Conservation (phyloP, 208 protist genomes). For the Acanthamoeba rhysodes region DNA sequence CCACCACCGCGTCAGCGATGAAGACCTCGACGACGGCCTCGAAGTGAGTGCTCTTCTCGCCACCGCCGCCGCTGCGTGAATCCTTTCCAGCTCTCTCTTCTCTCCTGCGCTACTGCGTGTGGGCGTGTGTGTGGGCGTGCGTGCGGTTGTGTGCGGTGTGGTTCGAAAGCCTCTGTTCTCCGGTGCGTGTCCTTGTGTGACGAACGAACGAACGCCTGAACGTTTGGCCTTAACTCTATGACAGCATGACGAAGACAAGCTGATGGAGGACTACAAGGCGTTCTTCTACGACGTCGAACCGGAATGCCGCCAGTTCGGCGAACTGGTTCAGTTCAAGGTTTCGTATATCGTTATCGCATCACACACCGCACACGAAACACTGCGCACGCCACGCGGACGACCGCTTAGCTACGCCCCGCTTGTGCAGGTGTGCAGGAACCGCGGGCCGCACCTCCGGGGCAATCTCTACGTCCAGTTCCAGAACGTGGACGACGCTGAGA, state of each 20-base stretch:
- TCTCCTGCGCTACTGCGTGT: neutral
- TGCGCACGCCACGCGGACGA: neutral
- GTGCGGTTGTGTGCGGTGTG: neutral
- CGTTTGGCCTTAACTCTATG: neutral
- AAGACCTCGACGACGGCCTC: constrained; percentile 34
- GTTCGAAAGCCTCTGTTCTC: neutral
- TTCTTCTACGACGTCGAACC: constrained; percentile 71
- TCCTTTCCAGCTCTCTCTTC: constrained; percentile 40
- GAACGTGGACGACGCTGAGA: constrained; percentile 1
- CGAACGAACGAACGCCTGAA: neutral
- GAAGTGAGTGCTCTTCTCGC: constrained; percentile 65
- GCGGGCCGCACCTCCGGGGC: constrained; percentile 50
- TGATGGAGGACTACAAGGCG: constrained; percentile 57
- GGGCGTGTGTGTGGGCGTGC: neutral
- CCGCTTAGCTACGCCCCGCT: neutral
- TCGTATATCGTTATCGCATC: neutral
- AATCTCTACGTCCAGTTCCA: constrained; percentile 70
- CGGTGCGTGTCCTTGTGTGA: neutral
- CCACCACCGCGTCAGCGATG: neutral
- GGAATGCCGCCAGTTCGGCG: constrained; percentile 19
- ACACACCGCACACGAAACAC: neutral
- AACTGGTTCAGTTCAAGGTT: constrained; percentile 57
- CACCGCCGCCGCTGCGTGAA: neutral
- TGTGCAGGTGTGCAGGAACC: constrained; percentile 57
- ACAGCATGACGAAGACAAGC: constrained; percentile 44